Conservation (phyloP, 2,329 filamentous ascomycete genomes). For the Fusarium sp. region DNA sequence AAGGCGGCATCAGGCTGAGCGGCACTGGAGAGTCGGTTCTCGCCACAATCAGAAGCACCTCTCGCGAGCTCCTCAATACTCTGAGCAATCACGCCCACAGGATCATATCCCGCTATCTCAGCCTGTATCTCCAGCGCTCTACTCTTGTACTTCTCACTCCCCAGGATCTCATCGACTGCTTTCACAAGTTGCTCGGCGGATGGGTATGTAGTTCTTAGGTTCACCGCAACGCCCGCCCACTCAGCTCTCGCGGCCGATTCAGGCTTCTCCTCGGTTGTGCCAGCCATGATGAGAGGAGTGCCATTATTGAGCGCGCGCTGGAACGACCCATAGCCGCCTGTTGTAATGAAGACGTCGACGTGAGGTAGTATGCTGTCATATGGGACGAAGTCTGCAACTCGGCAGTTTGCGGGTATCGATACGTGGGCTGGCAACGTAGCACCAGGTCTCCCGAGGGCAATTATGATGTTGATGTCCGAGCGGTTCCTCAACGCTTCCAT, state of each 20-base stretch:
- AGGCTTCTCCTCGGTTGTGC: constrained; percentile 7
- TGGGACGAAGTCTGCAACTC: background rate
- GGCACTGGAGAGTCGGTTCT: too few species aligned
- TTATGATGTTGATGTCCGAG: background rate
- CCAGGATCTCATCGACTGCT: background rate
- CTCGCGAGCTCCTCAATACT: background rate
- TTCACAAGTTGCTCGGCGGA: background rate
- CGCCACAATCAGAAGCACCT: background rate
- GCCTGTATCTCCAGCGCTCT: background rate
- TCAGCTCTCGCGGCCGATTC: constrained; percentile 6
- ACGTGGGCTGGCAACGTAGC: background rate
- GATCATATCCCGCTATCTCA: constrained; percentile 2
- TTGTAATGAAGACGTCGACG: background rate
- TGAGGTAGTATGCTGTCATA: constrained; percentile 5
- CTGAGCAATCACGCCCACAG: background rate
- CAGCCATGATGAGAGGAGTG: constrained; percentile 2
- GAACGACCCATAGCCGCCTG: background rate
- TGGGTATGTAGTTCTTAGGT: constrained; percentile 5
- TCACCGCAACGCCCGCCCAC: constrained; percentile 3
- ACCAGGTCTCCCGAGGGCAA: background rate
- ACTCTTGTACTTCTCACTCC: background rate
- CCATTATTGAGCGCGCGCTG: background rate
- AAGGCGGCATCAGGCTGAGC: too few species aligned
- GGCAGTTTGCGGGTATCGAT: background rate
- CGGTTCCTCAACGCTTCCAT: background rate